A percentile compares a stretch with the other conserved stretches of the same genome.
These are phyloP conservation scores for Fusarium floridanum DNA, from an alignment of 2,329 filamentous ascomycete species.

Conservation along the genomic window DNA sequence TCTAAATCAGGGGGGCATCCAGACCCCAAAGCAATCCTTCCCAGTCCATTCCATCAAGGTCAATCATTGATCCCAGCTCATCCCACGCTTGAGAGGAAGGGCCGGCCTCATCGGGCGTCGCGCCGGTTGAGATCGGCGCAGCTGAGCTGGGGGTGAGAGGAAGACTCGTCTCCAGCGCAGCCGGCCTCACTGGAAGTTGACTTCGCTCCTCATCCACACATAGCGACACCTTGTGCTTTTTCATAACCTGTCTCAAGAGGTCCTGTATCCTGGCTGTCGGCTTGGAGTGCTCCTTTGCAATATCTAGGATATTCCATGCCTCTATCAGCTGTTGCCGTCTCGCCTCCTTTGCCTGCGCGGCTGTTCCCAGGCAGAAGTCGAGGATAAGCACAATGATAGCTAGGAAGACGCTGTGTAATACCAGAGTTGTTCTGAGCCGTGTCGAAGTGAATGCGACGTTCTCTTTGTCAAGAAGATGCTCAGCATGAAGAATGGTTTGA, in stretches of 20 bases:
- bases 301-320: constrained; percentile 51
- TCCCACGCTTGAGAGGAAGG: constrained; percentile 44
- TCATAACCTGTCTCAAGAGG: constrained; percentile 49
- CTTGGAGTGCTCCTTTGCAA: constrained; percentile 47
- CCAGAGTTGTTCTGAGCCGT: constrained; percentile 47
- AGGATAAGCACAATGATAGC: constrained; percentile 52
- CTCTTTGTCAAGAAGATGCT: constrained; percentile 47
- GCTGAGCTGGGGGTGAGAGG: constrained; percentile 50
- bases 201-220: constrained; percentile 18
- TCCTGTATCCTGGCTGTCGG: constrained; percentile 49
- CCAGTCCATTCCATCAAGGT: constrained; percentile 54
- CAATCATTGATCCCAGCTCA: constrained; percentile 46
- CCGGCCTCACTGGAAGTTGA: background rate
- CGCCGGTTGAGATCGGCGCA: constrained; percentile 23
- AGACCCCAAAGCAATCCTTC: constrained; percentile 52
- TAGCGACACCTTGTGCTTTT: constrained; percentile 47
- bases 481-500: constrained; percentile 48
- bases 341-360: constrained; percentile 39
- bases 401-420: constrained; percentile 52
- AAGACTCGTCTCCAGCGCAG: constrained; percentile 10
- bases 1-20: constrained; percentile 50
- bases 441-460: constrained; percentile 45
- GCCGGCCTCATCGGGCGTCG: constrained; percentile 23
- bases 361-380: constrained; percentile 48
- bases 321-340: constrained; percentile 46